phyloP scores from a whole-genome alignment of 164 flowering plant genomes.

The Chimonanthus praecox region DNA sequence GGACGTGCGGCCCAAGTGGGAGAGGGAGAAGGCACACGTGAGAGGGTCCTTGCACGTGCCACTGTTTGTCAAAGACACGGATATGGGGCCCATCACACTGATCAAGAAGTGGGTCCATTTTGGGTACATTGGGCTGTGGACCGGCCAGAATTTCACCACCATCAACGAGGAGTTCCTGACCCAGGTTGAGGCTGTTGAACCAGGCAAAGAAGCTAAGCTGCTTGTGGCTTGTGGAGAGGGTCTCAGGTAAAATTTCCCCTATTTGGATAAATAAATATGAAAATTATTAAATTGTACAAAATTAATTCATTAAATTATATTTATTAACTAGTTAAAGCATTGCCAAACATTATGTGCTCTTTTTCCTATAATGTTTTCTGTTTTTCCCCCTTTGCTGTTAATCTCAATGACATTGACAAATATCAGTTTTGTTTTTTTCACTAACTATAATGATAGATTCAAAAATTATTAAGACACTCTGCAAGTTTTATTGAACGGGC shows the following conservation, averaged over 20 bases:
- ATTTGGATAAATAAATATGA: too few species aligned
- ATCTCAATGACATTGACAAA: too few species aligned
- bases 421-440: too few species aligned
- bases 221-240: constrained; percentile 96
- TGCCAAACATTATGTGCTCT: too few species aligned
- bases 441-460: too few species aligned
- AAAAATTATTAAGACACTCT: too few species aligned
- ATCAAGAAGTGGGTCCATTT: constrained; percentile 94
- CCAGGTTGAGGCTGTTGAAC: constrained; percentile 47
- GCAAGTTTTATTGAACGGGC: too few species aligned
- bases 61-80: constrained; percentile 64
- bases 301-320: too few species aligned
- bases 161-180: constrained; percentile 48
- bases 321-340: too few species aligned
- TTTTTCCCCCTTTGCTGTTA: too few species aligned
- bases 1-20: constrained; percentile 86
- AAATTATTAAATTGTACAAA: too few species aligned
- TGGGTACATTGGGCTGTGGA: constrained; percentile 92
- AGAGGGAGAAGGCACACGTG: constrained; percentile 76
- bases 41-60: constrained; percentile 82
- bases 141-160: constrained; percentile 75
- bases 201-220: constrained; percentile 60
- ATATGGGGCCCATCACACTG: constrained; percentile 54
- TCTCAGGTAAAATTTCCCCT: constrained; percentile 42
- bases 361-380: too few species aligned